Conservation (phyloP, 257 asterid species). For the Primulina tabacum region DNA sequence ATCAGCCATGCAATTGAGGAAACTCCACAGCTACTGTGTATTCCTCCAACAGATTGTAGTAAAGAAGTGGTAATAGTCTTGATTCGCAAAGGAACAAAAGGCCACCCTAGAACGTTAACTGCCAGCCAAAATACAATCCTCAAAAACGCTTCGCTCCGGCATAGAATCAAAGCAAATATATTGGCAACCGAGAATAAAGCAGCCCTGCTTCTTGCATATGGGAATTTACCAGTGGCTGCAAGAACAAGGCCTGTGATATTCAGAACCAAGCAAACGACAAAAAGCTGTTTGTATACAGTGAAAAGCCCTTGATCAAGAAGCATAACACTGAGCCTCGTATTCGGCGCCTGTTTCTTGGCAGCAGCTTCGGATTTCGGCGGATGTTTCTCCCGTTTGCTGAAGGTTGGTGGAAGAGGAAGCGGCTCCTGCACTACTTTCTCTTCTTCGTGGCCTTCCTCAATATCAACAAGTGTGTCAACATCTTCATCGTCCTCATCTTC, state of each 20-base stretch:
- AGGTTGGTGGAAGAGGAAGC: constrained; percentile 24
- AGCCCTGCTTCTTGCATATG: constrained; percentile 44
- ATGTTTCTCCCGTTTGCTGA: constrained; percentile 25
- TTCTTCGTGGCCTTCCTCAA: constrained; percentile 47
- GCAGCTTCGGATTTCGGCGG: constrained; percentile 5
- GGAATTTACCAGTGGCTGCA: constrained; percentile 50
- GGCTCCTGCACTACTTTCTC: constrained; percentile 19
- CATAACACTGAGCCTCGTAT: constrained; percentile 51
- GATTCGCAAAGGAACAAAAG: constrained; percentile 49
- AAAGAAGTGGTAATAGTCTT: constrained; percentile 52
- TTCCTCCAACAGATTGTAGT: constrained; percentile 66
- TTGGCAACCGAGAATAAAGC: constrained; percentile 56
- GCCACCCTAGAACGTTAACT: constrained; percentile 50
- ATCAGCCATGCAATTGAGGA: constrained; percentile 69
- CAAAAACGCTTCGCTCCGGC: constrained; percentile 65
- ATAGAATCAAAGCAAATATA: constrained; percentile 48
- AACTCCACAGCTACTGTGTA: constrained; percentile 75
- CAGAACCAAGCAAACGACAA: constrained; percentile 41
- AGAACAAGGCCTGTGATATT: constrained; percentile 46
- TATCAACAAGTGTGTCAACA: constrained; percentile 27
- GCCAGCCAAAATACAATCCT: constrained; percentile 60
- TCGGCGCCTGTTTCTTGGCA: constrained; percentile 17
- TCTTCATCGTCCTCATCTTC: constrained; percentile 30
- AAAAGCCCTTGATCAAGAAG: constrained; percentile 76
- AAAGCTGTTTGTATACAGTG: constrained; percentile 68